phyloP scores from a whole-genome alignment of 2,329 filamentous ascomycete genomes.

The Endothia cerciana region DNA sequence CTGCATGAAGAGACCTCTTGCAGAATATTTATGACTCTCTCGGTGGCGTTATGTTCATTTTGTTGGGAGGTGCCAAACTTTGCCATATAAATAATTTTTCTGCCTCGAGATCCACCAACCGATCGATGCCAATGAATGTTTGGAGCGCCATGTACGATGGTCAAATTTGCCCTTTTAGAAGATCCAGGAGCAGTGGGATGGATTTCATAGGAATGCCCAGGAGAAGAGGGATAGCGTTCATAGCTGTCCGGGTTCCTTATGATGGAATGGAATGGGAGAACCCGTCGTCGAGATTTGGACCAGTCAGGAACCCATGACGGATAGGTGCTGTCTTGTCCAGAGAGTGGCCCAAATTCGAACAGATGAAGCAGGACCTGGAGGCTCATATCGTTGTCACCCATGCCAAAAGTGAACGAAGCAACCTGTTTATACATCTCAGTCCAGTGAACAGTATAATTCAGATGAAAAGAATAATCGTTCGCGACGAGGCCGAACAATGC shows the following conservation, averaged over 20 bases:
- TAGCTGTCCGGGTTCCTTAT: neutral
- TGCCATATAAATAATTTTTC: too few relatives aligned
- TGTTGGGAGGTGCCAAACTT: too few relatives aligned
- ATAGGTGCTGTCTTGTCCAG: neutral
- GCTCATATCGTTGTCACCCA: neutral
- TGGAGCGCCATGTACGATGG: too few relatives aligned
- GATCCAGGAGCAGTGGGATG: neutral
- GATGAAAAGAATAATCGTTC: neutral
- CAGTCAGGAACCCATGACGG: slow-evolving; percentile 13
- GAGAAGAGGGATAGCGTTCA: slow-evolving; percentile 2
- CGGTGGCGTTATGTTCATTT: too few relatives aligned
- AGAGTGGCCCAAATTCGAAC: slow-evolving; percentile 1
- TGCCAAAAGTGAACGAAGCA: neutral
- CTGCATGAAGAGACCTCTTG: too few relatives aligned
- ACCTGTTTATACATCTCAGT: neutral
- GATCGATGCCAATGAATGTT: too few relatives aligned
- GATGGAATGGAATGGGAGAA: neutral
- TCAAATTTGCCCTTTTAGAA: too few relatives aligned
- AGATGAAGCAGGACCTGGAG: slow-evolving; percentile 1
- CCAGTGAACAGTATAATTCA: slow-evolving; percentile 11
- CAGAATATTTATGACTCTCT: too few relatives aligned
- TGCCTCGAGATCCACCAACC: too few relatives aligned
- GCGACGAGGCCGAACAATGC: neutral
- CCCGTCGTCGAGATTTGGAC: neutral
- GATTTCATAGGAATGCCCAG: neutral